Evolutionary conservation across 441 rosid species (phyloP).

Genomic region (Bocquillonia castaneifolia): DNA sequence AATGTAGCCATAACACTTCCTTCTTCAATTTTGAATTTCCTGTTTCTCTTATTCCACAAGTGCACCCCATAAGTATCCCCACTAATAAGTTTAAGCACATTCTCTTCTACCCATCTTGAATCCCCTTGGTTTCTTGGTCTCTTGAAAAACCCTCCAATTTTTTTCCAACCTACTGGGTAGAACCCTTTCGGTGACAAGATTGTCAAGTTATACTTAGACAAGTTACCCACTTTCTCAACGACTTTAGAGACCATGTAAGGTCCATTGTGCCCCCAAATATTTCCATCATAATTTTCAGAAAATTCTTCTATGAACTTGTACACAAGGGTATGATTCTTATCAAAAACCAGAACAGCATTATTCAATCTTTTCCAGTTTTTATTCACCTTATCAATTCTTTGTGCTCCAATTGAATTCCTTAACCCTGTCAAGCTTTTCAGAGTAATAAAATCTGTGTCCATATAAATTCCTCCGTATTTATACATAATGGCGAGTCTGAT

Average conservation of each 20-base stretch:
- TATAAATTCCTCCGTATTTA: slow-evolving; percentile 67
- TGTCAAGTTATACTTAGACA: slow-evolving; percentile 41
- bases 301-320: slow-evolving; percentile 66
- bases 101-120: slow-evolving; percentile 38
- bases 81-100: slow-evolving; percentile 35
- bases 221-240: slow-evolving; percentile 36
- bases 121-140: slow-evolving; percentile 35
- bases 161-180: slow-evolving; percentile 69
- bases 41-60: slow-evolving; percentile 76
- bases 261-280: slow-evolving; percentile 88
- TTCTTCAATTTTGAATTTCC: slow-evolving; percentile 41
- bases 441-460: slow-evolving; percentile 64
- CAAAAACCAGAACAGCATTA: slow-evolving; percentile 69
- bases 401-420: slow-evolving; percentile 69
- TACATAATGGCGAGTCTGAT: slow-evolving; percentile 57
- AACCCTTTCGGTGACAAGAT: slow-evolving; percentile 62
- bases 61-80: slow-evolving; percentile 53
- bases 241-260: slow-evolving; percentile 75
- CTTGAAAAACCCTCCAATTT: slow-evolving; percentile 41
- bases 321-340: slow-evolving; percentile 58
- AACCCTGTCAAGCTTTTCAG: slow-evolving; percentile 39
- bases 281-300: slow-evolving; percentile 67
- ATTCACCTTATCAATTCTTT: slow-evolving; percentile 38
- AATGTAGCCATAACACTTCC: slow-evolving; percentile 53
- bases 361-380: slow-evolving; percentile 66